Evolutionary conservation across 441 rosid species (phyloP), one percentile per base, ranked within the genome.

Genomic region (Corymbia calophylla): DNA sequence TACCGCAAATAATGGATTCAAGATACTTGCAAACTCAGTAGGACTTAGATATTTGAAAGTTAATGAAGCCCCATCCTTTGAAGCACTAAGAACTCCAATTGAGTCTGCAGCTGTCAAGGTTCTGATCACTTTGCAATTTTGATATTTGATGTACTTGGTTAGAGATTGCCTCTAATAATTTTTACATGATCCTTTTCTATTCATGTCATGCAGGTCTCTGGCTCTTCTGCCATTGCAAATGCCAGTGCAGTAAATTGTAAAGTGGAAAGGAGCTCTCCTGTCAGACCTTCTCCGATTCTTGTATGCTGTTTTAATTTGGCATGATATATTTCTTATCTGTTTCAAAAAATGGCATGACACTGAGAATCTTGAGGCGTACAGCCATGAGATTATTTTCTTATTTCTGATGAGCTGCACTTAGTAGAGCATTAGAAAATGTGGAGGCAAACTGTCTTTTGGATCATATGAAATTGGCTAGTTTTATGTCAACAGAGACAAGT

Each of bases 181-280:
- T 44, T 82, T 88, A 82, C 18, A 17, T 55, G 80, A 27, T 60
- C 39, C 27, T 90, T 32, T 55, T 70, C n/a, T 54, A 32, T 90
- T 89, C 35, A 86, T 89, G 87, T 89, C 64, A 88, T 90, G 91
- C 90, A 96, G 99, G 96, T 92, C 92, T 94, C 97, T 82, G 96
- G 93, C 77, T 87, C 95, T 93, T 92, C 96, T 90, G 93, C 94
- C 58, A 90, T 93, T 90, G 88, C 93, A 84, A 93, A 90, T 91
- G 93, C 91, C 88, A 91, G 89, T 90, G 95, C 97, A 88, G 96
- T 93, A 89, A 95, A 91, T 89, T 93, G 94, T 92, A 97, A 97
- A 94, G 95, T 94, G 91, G 99, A 97, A 94, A 94, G 96, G 91
- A 96, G 95, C 93, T 97, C 99, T 89, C 99, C 98, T 58, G 97